Percentiles rank a stretch among this genome's conserved stretches.
phyloP scores from a whole-genome alignment of 2,329 filamentous ascomycete genomes.

The Epichloe uncinata region DNA sequence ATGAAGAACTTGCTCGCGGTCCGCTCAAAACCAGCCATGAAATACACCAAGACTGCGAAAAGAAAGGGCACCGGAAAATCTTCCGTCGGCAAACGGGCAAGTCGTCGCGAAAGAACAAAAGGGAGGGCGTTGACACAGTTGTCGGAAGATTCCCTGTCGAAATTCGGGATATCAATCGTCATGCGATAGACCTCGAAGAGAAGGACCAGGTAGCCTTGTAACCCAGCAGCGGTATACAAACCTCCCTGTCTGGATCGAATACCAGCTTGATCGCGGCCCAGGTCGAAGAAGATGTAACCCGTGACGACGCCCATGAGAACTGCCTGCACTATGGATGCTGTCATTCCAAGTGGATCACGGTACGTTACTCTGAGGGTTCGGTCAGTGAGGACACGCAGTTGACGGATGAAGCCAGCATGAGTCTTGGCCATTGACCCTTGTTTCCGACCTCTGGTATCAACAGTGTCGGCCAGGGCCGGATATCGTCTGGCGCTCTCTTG shows the following conservation, averaged over 20 bases:
- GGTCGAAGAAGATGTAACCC: conserved; percentile 58
- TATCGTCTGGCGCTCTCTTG: conserved; percentile 21
- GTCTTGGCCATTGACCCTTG: conserved; percentile 17
- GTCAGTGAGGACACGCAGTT: conserved; percentile 51
- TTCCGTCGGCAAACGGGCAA: conserved; percentile 56
- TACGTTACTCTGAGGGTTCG: conserved; percentile 59
- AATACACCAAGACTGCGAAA: conserved; percentile 61
- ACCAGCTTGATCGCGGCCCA: conserved; percentile 52
- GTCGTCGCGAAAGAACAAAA: conserved; percentile 55
- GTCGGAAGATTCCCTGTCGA: conserved; percentile 63
- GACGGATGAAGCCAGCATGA: conserved; percentile 45
- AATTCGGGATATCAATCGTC: conserved; percentile 60
- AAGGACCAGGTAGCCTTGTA: conserved; percentile 66
- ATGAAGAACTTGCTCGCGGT: conserved; percentile 53
- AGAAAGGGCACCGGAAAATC: conserved; percentile 60
- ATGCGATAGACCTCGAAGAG: conserved; percentile 66
- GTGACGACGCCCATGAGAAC: conserved; percentile 57
- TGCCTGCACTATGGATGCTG: conserved; percentile 56
- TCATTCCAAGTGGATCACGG: conserved; percentile 65
- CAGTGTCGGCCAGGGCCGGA: conserved; percentile 8
- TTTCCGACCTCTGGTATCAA: conserved; percentile 5
- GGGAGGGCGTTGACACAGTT: conserved; percentile 56
- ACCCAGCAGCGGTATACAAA: conserved; percentile 55
- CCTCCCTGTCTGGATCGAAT: conserved; percentile 63
- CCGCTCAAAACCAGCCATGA: conserved; percentile 61